phyloP scores from a whole-genome alignment of 129 eudicot species.

The Saposhnikovia divaricata region DNA sequence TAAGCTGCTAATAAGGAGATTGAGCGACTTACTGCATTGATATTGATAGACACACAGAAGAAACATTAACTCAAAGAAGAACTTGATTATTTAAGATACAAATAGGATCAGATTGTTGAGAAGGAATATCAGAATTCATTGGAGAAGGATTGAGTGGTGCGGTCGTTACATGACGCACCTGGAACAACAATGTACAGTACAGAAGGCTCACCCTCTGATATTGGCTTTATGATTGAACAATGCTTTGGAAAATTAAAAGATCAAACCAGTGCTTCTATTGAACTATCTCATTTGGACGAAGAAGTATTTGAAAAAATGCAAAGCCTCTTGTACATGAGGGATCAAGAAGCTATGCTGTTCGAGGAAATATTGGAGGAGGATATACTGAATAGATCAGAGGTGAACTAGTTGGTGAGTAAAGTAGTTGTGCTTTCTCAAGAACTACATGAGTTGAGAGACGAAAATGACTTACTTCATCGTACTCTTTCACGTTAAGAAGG shows the following conservation, averaged over 20 bases:
- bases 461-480: background rate
- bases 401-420: background rate
- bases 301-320: conserved; percentile 9
- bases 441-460: background rate
- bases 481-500: conserved; percentile 10
- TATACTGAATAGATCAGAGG: background rate
- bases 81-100: conserved; percentile 39
- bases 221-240: background rate
- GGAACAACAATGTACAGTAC: conserved; percentile 28
- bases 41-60: conserved; percentile 55
- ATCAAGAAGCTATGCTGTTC: conserved; percentile 13
- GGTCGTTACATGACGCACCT: conserved; percentile 41
- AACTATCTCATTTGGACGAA: conserved; percentile 5
- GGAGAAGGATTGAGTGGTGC: conserved; percentile 44
- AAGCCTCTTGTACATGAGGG: conserved; percentile 4
- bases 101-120: conserved; percentile 28
- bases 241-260: conserved; percentile 9
- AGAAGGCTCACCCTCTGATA: conserved; percentile 7
- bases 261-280: background rate
- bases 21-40: conserved; percentile 36
- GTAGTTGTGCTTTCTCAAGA: conserved; percentile 5
- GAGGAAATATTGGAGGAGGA: conserved; percentile 13
- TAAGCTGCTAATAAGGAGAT: conserved; percentile 52
- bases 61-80: conserved; percentile 42
- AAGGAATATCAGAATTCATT: conserved; percentile 28